These are phyloP conservation scores for Handroanthus guayacan DNA, from an alignment of 257 asterid species.

Conservation along the genomic window DNA sequence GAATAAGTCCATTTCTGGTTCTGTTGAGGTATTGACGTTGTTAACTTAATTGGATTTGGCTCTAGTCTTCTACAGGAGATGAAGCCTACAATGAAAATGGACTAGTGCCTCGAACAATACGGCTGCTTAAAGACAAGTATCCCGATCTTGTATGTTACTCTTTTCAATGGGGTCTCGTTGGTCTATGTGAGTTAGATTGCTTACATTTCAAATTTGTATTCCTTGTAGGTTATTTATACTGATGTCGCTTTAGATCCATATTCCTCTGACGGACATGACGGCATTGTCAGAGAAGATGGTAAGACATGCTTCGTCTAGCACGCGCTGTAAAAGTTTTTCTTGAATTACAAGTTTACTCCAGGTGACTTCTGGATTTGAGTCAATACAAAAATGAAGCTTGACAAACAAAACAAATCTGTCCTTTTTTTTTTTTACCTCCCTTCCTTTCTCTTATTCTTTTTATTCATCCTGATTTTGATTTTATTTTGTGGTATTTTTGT, in stretches of 20 bases:
- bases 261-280: conserved; percentile 99
- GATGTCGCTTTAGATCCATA: conserved; percentile 98
- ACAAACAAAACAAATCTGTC: not conserved
- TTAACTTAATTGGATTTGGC: conserved; percentile 26
- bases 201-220: conserved; percentile 1
- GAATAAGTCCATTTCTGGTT: conserved; percentile 1
- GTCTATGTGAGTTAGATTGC: conserved; percentile 18
- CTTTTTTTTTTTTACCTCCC: too few relatives aligned
- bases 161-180: conserved; percentile 5
- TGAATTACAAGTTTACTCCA: not conserved
- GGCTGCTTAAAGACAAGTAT: conserved; percentile 88
- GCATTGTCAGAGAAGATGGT: conserved; percentile 99
- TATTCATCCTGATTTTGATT: not conserved
- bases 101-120: conserved; percentile 85
- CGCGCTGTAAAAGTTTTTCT: conserved; percentile 4
- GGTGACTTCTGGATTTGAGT: not conserved
- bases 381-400: not conserved
- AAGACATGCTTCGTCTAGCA: conserved; percentile 28
- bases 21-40: not conserved
- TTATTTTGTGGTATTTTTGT: not conserved
- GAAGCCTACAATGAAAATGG: conserved; percentile 97
- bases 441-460: too few relatives aligned
- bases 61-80: conserved; percentile 81
- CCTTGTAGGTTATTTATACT: conserved; percentile 77
- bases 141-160: conserved; percentile 86